phyloP scores from a whole-genome alignment of 202 grass and related monocot genomes.

The Schoenoplectus triqueter region DNA sequence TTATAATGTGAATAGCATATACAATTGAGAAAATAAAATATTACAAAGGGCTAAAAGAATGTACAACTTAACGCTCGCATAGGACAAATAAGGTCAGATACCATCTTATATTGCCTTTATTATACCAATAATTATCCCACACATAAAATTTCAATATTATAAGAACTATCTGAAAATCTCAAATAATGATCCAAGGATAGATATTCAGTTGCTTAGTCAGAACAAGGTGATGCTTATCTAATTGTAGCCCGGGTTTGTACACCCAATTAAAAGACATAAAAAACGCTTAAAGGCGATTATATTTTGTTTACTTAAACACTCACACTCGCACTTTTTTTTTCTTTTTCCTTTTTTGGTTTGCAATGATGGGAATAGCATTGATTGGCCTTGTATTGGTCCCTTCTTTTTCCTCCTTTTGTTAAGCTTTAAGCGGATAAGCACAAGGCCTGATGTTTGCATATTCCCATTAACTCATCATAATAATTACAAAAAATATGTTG shows the following conservation, averaged over 20 bases:
- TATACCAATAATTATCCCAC: slow-evolving; percentile 5
- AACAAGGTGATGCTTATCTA: slow-evolving; percentile 10
- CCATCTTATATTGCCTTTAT: slow-evolving; percentile 15
- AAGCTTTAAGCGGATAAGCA: slow-evolving; percentile 26
- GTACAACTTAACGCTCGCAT: background rate
- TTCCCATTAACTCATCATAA: slow-evolving; percentile 11
- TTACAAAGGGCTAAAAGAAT: slow-evolving; percentile 10
- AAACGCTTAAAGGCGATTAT: background rate
- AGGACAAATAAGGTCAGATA: background rate
- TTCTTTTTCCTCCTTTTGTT: slow-evolving; percentile 31
- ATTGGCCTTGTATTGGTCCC: slow-evolving; percentile 25
- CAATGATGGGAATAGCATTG: slow-evolving; percentile 29
- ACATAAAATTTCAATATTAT: background rate
- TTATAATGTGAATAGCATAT: background rate
- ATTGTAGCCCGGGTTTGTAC: slow-evolving; percentile 19
- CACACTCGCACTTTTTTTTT: background rate
- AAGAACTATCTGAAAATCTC: background rate
- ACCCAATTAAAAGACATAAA: background rate
- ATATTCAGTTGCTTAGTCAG: slow-evolving; percentile 30
- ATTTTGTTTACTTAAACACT: slow-evolving; percentile 1
- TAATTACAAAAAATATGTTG: background rate
- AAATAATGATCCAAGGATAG: background rate
- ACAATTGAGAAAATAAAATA: background rate
- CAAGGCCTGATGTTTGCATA: background rate
- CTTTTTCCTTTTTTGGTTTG: slow-evolving; percentile 18